phyloP scores from a whole-genome alignment of 225 moss, liverwort and hornwort species.

The Ulota crispa region DNA sequence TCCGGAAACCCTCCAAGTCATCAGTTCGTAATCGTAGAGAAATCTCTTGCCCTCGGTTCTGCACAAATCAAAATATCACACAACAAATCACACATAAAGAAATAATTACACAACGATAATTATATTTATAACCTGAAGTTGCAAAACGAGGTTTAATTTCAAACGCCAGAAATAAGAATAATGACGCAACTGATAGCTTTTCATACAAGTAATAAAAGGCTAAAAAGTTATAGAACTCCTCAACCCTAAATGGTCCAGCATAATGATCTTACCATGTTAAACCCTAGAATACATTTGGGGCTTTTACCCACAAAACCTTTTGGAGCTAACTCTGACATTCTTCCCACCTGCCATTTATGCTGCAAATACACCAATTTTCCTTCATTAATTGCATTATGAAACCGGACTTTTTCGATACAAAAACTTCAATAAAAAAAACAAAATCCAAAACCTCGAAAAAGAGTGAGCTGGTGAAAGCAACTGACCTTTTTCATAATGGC shows the following conservation, averaged over 20 bases:
- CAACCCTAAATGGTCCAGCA: background rate
- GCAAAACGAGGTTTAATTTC: background rate
- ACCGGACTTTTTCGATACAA: background rate
- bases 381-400: slow-evolving; percentile 10
- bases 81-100: background rate
- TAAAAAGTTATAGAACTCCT: background rate
- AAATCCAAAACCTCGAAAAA: background rate
- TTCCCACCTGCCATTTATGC: slow-evolving; percentile 90
- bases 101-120: background rate
- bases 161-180: background rate
- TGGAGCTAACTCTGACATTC: slow-evolving; percentile 89
- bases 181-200: background rate
- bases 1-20: slow-evolving; percentile 86
- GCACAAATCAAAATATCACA: background rate
- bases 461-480: background rate
- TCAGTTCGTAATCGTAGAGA: slow-evolving; percentile 89
- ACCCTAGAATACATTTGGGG: slow-evolving; percentile 83
- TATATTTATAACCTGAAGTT: background rate
- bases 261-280: slow-evolving; percentile 54
- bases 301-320: slow-evolving; percentile 82
- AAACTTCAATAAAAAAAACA: background rate
- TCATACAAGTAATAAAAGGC: background rate
- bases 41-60: slow-evolving; percentile 96
- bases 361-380: slow-evolving; percentile 29
- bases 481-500: slow-evolving; percentile 87